Percentiles rank a stretch among this genome's conserved stretches.
phyloP scores from a whole-genome alignment of 202 grass and related monocot species.

The Setaria viridis region DNA sequence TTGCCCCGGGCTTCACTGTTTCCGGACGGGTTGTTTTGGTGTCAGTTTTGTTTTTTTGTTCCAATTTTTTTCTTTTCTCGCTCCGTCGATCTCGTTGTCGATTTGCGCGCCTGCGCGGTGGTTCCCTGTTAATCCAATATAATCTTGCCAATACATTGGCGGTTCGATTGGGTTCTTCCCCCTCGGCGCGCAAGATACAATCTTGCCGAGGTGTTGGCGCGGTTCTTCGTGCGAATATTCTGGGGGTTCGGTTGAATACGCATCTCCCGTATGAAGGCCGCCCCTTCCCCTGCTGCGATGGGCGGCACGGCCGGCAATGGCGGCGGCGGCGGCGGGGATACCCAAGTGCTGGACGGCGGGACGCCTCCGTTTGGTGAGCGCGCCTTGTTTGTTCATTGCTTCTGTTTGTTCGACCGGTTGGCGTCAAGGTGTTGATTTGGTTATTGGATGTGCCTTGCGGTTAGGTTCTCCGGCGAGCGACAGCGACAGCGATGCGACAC shows the following conservation, averaged over 20 bases:
- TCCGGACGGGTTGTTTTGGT: not conserved
- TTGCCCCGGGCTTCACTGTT: not conserved
- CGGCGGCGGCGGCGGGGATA: constrained; percentile 42
- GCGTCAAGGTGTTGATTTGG: constrained; percentile 25
- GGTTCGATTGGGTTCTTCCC: not conserved
- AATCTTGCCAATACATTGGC: no score
- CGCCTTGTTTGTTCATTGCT: not conserved
- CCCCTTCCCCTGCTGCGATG: not conserved
- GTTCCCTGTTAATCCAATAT: not conserved
- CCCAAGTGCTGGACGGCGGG: constrained; percentile 45
- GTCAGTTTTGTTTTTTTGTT: not conserved
- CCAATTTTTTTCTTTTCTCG: not conserved
- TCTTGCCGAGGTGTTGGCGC: not conserved
- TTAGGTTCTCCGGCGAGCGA: constrained; percentile 45
- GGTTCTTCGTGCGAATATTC: not conserved
- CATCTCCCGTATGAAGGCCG: not conserved
- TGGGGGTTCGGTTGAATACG: not conserved
- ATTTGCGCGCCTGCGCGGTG: not conserved
- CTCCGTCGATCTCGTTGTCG: not conserved
- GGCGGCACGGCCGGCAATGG: constrained; percentile 1
- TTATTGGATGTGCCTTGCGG: not conserved
- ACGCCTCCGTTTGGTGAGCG: constrained; percentile 52
- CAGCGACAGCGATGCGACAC: constrained; percentile 36
- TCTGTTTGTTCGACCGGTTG: not conserved
- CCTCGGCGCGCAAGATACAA: not conserved